A percentile compares a stretch with the other conserved stretches of the same genome.
Evolutionary conservation across 2,329 filamentous ascomycete genomes (phyloP).

Genomic region (Sporothrix inflata): DNA sequence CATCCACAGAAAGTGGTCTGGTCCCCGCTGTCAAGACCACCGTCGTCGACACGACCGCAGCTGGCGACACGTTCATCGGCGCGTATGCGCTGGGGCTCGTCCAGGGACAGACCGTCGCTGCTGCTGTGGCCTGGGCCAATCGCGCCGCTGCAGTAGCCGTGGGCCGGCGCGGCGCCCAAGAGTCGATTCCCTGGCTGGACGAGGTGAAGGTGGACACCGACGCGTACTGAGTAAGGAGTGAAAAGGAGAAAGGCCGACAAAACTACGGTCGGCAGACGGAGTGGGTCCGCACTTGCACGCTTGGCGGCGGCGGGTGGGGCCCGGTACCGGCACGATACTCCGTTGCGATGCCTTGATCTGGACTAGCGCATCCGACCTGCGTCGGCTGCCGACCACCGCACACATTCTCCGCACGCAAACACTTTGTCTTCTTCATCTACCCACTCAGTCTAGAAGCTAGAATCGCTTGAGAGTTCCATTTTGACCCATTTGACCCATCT

Average conservation of each 20-base stretch:
- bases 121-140: constrained; percentile 63
- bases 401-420: not conserved
- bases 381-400: constrained; percentile 3
- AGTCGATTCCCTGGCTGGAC: constrained; percentile 66
- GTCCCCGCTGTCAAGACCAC: constrained; percentile 68
- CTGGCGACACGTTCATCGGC: constrained; percentile 92
- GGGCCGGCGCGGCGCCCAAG: constrained; percentile 64
- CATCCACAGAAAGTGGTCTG: constrained; percentile 48
- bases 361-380: constrained; percentile 23
- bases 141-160: constrained; percentile 66
- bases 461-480: not conserved
- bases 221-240: not conserved
- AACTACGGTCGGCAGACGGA: not conserved
- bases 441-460: not conserved
- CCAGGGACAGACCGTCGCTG: constrained; percentile 50
- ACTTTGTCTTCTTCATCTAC: not conserved
- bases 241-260: not conserved
- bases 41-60: constrained; percentile 91
- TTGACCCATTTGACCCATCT: not conserved
- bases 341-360: not conserved
- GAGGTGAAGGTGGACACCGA: constrained; percentile 41
- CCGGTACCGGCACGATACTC: not conserved
- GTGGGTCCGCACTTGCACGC: constrained; percentile 11
- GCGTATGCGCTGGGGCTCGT: constrained; percentile 78
- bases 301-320: constrained; percentile 8